These are phyloP conservation scores for Cicer chorassanicum DNA, from an alignment of 306 rosid species.

Conservation along the genomic window DNA sequence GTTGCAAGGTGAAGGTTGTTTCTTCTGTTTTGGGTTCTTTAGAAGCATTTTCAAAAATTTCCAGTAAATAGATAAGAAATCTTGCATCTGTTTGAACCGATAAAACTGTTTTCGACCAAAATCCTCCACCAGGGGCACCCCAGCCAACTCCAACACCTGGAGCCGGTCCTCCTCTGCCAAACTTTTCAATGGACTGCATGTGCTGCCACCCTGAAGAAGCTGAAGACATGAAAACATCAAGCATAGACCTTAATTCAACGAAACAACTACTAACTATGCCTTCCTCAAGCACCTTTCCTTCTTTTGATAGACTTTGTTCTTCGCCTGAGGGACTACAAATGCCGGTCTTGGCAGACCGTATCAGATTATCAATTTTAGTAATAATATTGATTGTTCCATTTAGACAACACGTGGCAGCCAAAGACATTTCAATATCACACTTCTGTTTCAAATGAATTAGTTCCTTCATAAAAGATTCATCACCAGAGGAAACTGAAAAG, in stretches of 20 bases:
- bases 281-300: slow-evolving; percentile 69
- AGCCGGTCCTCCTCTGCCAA: slow-evolving; percentile 96
- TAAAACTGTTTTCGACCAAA: slow-evolving; percentile 77
- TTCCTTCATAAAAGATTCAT: slow-evolving; percentile 65
- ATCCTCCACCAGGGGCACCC: slow-evolving; percentile 92
- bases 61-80: slow-evolving; percentile 62
- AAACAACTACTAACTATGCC: slow-evolving; percentile 65
- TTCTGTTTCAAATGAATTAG: slow-evolving; percentile 67
- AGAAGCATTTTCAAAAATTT: slow-evolving; percentile 49
- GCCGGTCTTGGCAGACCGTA: slow-evolving; percentile 67
- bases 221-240: slow-evolving; percentile 54
- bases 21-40: slow-evolving; percentile 51
- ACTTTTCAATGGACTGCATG: slow-evolving; percentile 70
- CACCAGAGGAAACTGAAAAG: slow-evolving; percentile 48
- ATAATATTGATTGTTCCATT: slow-evolving; percentile 62
- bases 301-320: slow-evolving; percentile 59
- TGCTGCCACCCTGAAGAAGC: slow-evolving; percentile 66
- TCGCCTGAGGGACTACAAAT: slow-evolving; percentile 44
- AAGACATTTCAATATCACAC: slow-evolving; percentile 64
- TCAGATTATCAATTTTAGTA: slow-evolving; percentile 59
- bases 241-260: slow-evolving; percentile 63
- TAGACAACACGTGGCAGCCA: slow-evolving; percentile 84
- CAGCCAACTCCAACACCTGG: slow-evolving; percentile 96
- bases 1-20: slow-evolving; percentile 50
- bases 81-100: slow-evolving; percentile 67